Base-by-base conservation (phyloP, 2,329 filamentous ascomycete species). In the Rhinocladiella similis region DNA sequence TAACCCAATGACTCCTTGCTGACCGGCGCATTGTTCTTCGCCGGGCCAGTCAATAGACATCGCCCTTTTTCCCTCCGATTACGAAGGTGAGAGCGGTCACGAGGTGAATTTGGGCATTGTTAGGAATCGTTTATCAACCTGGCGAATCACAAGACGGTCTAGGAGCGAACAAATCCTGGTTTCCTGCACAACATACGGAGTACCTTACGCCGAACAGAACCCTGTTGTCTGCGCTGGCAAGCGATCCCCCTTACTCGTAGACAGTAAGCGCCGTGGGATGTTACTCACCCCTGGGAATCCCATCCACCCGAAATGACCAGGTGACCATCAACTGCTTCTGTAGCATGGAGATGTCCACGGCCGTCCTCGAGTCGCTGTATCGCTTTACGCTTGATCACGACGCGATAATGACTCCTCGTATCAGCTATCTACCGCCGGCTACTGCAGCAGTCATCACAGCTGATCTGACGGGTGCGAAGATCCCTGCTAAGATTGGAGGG, bases 211-310 rank as follows among this genome's bases (percentile, higher is more conserved):
- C 20, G 46, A 20, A 7, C 7, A 12, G 2, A 45, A 20, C 38
- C n/a, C 14, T 50, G 19, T 22, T 18, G 29, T 51, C 27, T 58
- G 56, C 51, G 56, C 33, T 58, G 56, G 56, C 56, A 54, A 27
- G n/a, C 41, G 27, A 33, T 14, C 43, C 19, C 36, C 18, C 29
- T 33, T 18, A 7, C 6, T 41, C 38, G 14, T 19, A 41, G 36
- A 22, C 27, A 22, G 18, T 50, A 54, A 58, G 56, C 56, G 56
- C 45, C 47, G 51, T 51, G 56, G 46, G 50, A 48, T 58, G 47
- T 42, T 41, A 18, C 38, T 41, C 29, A 4, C 10, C 6, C 29
- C 10, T 33, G 29, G 29, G 3, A 33, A 10, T 33, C 29, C 29
- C 29, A 33, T 33, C 7, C 29, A 10, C 29, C 7, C 7, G 7